Evolutionary conservation across 768 basidiomycete genomes (phyloP).

Genomic region (Hortiboletus flavorubellus): DNA sequence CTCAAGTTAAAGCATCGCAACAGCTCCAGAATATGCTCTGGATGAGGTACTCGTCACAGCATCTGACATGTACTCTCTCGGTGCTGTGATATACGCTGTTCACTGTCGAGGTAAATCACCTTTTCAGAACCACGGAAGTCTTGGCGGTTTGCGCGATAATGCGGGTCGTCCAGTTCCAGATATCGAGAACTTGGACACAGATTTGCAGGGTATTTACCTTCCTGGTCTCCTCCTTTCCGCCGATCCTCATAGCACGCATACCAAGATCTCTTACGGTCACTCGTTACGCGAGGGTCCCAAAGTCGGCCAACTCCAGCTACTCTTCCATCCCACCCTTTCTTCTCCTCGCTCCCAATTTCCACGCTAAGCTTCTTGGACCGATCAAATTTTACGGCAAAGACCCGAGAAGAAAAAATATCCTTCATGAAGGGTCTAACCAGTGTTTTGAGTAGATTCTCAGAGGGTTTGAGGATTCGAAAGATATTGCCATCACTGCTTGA

Average conservation of each 20-base stretch:
- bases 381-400: conserved; percentile 91
- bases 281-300: conserved; percentile 77
- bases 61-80: conserved; percentile 92
- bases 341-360: conserved; percentile 92
- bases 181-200: conserved; percentile 62
- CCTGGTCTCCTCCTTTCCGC: not conserved
- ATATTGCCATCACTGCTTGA: conserved; percentile 90
- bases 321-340: conserved; percentile 84
- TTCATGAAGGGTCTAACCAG: conserved; percentile 88
- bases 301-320: conserved; percentile 74
- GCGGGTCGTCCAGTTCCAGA: conserved; percentile 60
- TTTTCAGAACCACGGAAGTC: conserved; percentile 78
- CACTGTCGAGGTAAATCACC: conserved; percentile 87
- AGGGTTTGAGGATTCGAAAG: conserved; percentile 82
- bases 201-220: conserved; percentile 60
- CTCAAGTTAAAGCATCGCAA: conserved; percentile 5
- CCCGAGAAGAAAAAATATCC: conserved; percentile 91
- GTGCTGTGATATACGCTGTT: conserved; percentile 87
- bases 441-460: conserved; percentile 83
- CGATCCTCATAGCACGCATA: conserved; percentile 5
- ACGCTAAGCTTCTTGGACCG: conserved; percentile 96
- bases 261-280: conserved; percentile 70
- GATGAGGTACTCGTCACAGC: conserved; percentile 84
- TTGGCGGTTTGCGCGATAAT: conserved; percentile 66
- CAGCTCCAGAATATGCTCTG: conserved; percentile 92